Conservation (phyloP, 768 basidiomycete genomes). For the Tubosaeta sp. region DNA sequence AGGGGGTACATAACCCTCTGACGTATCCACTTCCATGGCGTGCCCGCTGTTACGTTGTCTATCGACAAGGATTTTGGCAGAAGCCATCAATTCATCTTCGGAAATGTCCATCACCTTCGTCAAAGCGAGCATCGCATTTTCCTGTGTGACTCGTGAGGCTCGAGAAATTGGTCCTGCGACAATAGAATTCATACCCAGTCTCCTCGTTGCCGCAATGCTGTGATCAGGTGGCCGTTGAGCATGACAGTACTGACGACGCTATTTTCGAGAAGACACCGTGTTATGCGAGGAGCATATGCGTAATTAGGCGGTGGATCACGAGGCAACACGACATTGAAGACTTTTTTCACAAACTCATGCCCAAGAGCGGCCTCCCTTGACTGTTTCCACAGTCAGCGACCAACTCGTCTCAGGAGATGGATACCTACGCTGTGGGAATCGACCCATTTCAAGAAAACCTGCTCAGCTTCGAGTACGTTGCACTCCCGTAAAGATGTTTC, state of each 20-base stretch:
- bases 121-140: slow-evolving; percentile 48
- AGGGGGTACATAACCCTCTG: slow-evolving; percentile 28
- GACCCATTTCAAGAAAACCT: slow-evolving; percentile 61
- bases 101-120: slow-evolving; percentile 56
- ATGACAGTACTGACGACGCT: slow-evolving; percentile 56
- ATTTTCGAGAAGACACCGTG: slow-evolving; percentile 54
- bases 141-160: slow-evolving; percentile 14
- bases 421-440: slow-evolving; percentile 30
- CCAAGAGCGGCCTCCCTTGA: slow-evolving; percentile 21
- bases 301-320: slow-evolving; percentile 33
- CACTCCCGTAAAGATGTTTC: slow-evolving; percentile 39
- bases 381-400: slow-evolving; percentile 10
- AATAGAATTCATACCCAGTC: slow-evolving; percentile 59
- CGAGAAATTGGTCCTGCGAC: neutral
- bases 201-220: slow-evolving; percentile 44
- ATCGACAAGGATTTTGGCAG: slow-evolving; percentile 43
- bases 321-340: slow-evolving; percentile 50
- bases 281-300: slow-evolving; percentile 53
- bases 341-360: slow-evolving; percentile 56
- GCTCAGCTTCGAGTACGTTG: slow-evolving; percentile 49
- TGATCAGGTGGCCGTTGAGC: slow-evolving; percentile 57
- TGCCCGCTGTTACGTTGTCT: slow-evolving; percentile 29
- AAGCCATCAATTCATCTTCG: slow-evolving; percentile 58
- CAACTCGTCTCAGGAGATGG: neutral
- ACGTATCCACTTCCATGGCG: slow-evolving; percentile 37